Evolutionary conservation across 805 yeast species (phyloP).

Genomic region (Ogataea dorogensis): DNA sequence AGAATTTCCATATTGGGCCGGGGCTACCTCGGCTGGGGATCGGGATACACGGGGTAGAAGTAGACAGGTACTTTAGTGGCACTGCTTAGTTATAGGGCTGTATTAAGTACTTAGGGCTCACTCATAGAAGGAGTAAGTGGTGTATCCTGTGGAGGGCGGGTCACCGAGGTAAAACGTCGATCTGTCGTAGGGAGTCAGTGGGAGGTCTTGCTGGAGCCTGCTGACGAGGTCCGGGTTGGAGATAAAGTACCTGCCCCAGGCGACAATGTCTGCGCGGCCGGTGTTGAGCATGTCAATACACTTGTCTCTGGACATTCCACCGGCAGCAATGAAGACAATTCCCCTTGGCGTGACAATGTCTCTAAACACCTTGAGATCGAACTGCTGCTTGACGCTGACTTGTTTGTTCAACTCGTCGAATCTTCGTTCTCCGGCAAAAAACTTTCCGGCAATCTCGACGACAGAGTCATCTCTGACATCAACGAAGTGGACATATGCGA

Average conservation of each 20-base stretch:
- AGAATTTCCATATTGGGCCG: too few relatives aligned
- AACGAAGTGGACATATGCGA: conserved; percentile 29
- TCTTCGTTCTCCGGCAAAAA: too few relatives aligned
- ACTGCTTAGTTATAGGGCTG: too few relatives aligned
- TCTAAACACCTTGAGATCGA: conserved; percentile 38
- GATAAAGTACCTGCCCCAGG: conserved; percentile 38
- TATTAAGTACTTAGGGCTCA: too few relatives aligned
- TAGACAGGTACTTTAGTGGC: too few relatives aligned
- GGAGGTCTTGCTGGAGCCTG: conserved; percentile 36
- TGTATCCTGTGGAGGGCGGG: not conserved
- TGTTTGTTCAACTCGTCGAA: conserved; percentile 15
- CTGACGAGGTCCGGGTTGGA: conserved; percentile 45
- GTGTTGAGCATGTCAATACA: conserved; percentile 17
- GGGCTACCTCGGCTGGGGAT: too few relatives aligned
- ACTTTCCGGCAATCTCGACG: not conserved
- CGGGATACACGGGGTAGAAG: too few relatives aligned
- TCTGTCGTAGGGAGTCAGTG: conserved; percentile 40
- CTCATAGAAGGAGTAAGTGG: not conserved
- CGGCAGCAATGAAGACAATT: conserved; percentile 23
- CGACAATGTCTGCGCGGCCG: conserved; percentile 37
- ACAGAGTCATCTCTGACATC: conserved; percentile 77
- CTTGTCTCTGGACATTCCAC: conserved; percentile 22
- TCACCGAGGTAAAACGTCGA: conserved; percentile 34
- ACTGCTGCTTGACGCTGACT: conserved; percentile 6
- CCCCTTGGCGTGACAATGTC: conserved; percentile 44